phyloP scores from a whole-genome alignment of 352 stramenopile species.

The Phytophthora megakarya region DNA sequence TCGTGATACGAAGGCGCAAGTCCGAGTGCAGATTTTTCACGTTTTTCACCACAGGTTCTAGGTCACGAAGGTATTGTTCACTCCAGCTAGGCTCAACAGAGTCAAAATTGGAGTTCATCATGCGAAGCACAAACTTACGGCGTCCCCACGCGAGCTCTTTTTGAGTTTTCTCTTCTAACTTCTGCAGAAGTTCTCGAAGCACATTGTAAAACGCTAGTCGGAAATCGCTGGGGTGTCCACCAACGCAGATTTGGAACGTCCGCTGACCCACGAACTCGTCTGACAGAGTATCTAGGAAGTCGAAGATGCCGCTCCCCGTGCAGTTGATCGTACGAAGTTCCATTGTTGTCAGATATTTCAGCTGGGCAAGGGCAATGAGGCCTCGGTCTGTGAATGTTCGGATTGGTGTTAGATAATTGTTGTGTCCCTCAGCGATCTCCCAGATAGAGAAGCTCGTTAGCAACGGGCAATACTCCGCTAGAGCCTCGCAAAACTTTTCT shows the following conservation, averaged over 20 bases:
- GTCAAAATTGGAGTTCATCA: conserved; percentile 37
- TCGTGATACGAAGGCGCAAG: conserved; percentile 40
- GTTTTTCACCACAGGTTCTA: conserved; percentile 32
- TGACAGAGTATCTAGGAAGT: conserved; percentile 40
- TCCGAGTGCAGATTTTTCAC: conserved; percentile 41
- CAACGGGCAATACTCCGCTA: conserved; percentile 30
- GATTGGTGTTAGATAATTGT: conserved; percentile 38
- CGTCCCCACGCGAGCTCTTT: conserved; percentile 24
- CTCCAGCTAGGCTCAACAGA: conserved; percentile 44
- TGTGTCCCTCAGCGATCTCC: conserved; percentile 42
- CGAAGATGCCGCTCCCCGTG: conserved; percentile 43
- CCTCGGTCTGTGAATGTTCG: conserved; percentile 42
- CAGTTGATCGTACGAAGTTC: conserved; percentile 47
- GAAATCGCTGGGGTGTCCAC: conserved; percentile 14
- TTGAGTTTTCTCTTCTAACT: conserved; percentile 16
- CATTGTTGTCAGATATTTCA: conserved; percentile 37
- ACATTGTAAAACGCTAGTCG: conserved; percentile 45
- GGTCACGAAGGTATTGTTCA: conserved; percentile 35
- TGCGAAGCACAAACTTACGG: conserved; percentile 39
- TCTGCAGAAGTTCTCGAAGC: conserved; percentile 32
- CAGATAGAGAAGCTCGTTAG: conserved; percentile 37
- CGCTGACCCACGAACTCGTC: conserved; percentile 35
- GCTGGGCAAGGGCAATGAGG: conserved; percentile 36
- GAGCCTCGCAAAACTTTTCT: conserved; percentile 40
- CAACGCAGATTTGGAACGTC: conserved; percentile 24